Evolutionary conservation across 2,329 filamentous ascomycete genomes (phyloP).

Genomic region (Dothistroma septosporum): DNA sequence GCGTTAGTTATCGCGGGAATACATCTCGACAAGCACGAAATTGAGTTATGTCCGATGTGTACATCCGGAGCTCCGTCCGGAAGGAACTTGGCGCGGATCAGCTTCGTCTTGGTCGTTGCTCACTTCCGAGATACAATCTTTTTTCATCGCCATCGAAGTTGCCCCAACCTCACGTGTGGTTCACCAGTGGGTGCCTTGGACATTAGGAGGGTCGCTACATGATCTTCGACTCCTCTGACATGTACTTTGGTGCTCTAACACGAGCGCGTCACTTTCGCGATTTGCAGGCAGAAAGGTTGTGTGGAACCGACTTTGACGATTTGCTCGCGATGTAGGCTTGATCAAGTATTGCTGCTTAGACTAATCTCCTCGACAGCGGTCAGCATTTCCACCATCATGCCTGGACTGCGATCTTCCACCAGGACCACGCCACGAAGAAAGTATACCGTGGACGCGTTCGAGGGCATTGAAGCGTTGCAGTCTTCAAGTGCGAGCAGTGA

Average conservation of each 20-base stretch:
- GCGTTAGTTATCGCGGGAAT: too few species aligned
- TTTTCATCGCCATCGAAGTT: background rate
- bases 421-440: conserved; percentile 25
- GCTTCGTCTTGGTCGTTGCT: background rate
- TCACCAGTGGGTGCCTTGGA: background rate
- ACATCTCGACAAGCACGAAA: too few species aligned
- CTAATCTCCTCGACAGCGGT: background rate
- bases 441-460: conserved; percentile 36
- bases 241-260: background rate
- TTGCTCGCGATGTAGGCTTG: background rate
- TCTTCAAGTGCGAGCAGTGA: conserved; percentile 6
- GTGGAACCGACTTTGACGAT: background rate
- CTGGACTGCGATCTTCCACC: conserved; percentile 22
- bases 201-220: background rate
- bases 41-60: too few species aligned
- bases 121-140: background rate
- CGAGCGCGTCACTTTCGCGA: conserved; percentile 5
- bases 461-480: conserved; percentile 31
- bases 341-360: background rate
- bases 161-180: background rate
- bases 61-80: too few species aligned
- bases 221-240: background rate
- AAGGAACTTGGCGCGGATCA: background rate
- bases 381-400: conserved; percentile 10
- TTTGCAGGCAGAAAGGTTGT: background rate